Conservation (phyloP, 441 rosid genomes). For the Lagerstroemia fauriei region DNA sequence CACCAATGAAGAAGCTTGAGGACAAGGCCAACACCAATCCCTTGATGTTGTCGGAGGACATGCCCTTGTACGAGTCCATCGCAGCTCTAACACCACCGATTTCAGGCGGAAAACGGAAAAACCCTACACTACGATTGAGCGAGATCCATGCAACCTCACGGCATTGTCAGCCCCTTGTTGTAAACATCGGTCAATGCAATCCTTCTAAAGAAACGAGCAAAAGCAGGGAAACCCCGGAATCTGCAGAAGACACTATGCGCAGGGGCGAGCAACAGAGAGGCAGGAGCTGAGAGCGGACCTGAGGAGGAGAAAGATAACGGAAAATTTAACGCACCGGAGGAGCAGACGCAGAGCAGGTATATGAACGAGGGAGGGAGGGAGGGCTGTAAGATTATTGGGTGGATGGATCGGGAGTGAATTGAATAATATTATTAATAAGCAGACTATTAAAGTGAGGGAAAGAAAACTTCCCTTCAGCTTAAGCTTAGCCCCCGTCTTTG, state of each 20-base stretch:
- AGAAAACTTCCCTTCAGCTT: too few relatives aligned
- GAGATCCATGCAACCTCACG: constrained; percentile 18
- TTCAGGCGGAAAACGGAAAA: background rate
- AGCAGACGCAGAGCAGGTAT: constrained; percentile 3
- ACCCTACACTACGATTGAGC: background rate
- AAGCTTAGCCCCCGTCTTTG: too few relatives aligned
- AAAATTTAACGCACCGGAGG: background rate
- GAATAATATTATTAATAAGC: too few relatives aligned
- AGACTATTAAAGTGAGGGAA: too few relatives aligned
- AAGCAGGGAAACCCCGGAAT: background rate
- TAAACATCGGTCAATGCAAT: background rate
- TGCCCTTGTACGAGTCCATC: constrained; percentile 43
- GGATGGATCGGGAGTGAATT: too few relatives aligned
- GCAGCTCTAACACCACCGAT: background rate
- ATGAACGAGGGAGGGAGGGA: too few relatives aligned
- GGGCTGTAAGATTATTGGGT: background rate
- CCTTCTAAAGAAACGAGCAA: background rate
- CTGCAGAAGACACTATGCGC: background rate
- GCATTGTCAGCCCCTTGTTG: background rate
- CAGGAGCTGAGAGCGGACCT: background rate
- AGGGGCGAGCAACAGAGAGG: background rate
- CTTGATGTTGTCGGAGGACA: constrained; percentile 31
- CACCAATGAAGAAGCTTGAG: constrained; percentile 31
- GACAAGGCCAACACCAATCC: constrained; percentile 32
- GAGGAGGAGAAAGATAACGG: background rate